A percentile compares a stretch with the other conserved stretches of the same genome.
Evolutionary conservation across 2,329 filamentous ascomycete species (phyloP).

Genomic region (Epichloe bromicola): DNA sequence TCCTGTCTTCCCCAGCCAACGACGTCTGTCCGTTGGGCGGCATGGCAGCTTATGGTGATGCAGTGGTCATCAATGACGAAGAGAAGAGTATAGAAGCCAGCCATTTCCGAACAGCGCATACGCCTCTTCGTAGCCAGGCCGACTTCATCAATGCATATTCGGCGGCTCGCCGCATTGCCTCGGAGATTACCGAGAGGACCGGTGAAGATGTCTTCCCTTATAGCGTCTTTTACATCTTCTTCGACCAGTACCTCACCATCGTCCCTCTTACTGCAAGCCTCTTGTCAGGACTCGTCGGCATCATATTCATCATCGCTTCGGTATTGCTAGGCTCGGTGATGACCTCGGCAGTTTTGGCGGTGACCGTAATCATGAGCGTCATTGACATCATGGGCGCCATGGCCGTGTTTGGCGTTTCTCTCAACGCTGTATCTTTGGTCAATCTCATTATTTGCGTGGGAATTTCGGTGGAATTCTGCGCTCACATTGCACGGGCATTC

Average conservation of each 20-base stretch:
- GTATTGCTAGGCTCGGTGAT: slow-evolving; percentile 70
- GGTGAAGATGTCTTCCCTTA: slow-evolving; percentile 86
- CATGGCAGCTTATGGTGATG: slow-evolving; percentile 72
- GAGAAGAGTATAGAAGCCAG: slow-evolving; percentile 60
- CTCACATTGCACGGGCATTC: slow-evolving; percentile 90
- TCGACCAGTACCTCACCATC: slow-evolving; percentile 89
- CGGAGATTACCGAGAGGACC: slow-evolving; percentile 58
- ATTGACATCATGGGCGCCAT: slow-evolving; percentile 92
- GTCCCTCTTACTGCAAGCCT: slow-evolving; percentile 66
- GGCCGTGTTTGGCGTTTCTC: slow-evolving; percentile 74
- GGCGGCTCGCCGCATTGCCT: slow-evolving; percentile 75
- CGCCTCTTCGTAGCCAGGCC: slow-evolving; percentile 70
- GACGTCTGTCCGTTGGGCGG: slow-evolving; percentile 81
- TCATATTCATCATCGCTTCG: slow-evolving; percentile 72
- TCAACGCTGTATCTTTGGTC: slow-evolving; percentile 91
- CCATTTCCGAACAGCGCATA: slow-evolving; percentile 87
- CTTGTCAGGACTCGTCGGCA: slow-evolving; percentile 67
- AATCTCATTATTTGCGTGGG: slow-evolving; percentile 96
- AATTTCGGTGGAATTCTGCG: slow-evolving; percentile 94
- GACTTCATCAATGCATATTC: slow-evolving; percentile 91
- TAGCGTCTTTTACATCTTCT: slow-evolving; percentile 97
- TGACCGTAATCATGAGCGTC: slow-evolving; percentile 86
- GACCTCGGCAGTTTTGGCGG: slow-evolving; percentile 70
- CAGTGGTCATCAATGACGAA: slow-evolving; percentile 64
- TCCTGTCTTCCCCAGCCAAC: slow-evolving; percentile 67